These are phyloP conservation scores for Sisymbrium altissimum DNA, from an alignment of 345 rosid genomes.

Conservation along the genomic window DNA sequence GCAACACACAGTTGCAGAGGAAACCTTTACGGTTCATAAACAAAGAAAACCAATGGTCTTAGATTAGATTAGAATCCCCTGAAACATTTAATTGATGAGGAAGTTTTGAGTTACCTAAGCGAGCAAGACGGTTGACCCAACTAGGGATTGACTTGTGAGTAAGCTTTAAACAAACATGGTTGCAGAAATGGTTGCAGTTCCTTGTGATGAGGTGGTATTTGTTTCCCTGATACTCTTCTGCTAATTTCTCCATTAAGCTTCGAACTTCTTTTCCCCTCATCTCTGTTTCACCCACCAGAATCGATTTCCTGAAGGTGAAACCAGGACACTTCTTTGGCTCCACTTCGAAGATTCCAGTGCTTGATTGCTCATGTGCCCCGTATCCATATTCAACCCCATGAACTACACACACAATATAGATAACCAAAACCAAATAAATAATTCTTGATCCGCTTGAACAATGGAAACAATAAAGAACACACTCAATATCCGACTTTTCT, in stretches of 20 bases:
- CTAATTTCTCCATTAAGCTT: slow-evolving; percentile 65
- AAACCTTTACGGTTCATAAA: slow-evolving; percentile 43
- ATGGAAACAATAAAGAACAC: not conserved
- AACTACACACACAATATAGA: slow-evolving; percentile 40
- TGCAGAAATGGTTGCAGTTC: slow-evolving; percentile 97
- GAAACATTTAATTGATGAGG: not conserved
- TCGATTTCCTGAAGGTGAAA: slow-evolving; percentile 81
- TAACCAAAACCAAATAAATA: not conserved
- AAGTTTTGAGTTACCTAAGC: slow-evolving; percentile 56
- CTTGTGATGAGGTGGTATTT: slow-evolving; percentile 80
- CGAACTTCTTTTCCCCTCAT: slow-evolving; percentile 72
- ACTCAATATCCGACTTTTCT: no score
- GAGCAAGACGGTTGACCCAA: slow-evolving; percentile 98
- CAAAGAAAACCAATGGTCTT: not conserved
- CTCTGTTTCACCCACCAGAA: slow-evolving; percentile 86
- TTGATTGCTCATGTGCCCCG: slow-evolving; percentile 81
- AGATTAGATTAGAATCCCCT: not conserved
- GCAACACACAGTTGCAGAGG: slow-evolving; percentile 88
- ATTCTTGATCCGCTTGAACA: not conserved
- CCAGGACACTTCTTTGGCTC: slow-evolving; percentile 91
- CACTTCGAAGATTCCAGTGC: slow-evolving; percentile 85
- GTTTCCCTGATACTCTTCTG: slow-evolving; percentile 67
- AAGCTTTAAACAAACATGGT: slow-evolving; percentile 61
- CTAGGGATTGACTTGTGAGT: slow-evolving; percentile 74
- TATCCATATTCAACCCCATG: slow-evolving; percentile 88